Evolutionary conservation across 768 basidiomycete genomes (phyloP), one percentile per base, ranked within the genome.

Genomic region (Coprinopsis marcescibilis): DNA sequence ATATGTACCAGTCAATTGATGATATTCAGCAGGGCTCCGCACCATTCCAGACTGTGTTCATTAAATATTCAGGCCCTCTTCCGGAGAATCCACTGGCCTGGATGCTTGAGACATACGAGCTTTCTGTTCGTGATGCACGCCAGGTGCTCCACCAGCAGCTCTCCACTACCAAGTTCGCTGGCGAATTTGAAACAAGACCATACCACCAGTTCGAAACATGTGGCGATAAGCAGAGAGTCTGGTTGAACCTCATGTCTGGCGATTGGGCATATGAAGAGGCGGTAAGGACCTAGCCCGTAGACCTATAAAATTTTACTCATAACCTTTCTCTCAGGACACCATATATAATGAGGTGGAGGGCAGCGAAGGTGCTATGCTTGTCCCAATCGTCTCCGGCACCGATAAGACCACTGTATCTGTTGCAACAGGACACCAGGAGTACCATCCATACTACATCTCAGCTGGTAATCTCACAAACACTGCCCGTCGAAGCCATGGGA

Each of bases 351-450:
- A 62, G 44, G 40, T 54, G 5, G 17, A 32, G 20, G 36, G 15
- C 20, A 62, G 52, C 6, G 57, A 60, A 37, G 69, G 69, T 4
- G 49, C 61, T 1, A 60, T 66, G 52, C 50, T 66, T 20, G 52
- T 63, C 2, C 57, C 62, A 0, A 49, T 70, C 17, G 46, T 71
- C 14, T 48, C 52, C 1, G 68, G 69, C 1, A 68, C 65, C 43
- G 65, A 75, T 46, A 72, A 72, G 46, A 73, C 70, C 0, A 71
- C 67, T 0, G 67, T 71, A 0, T 72, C 66, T 0, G 65, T 67
- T 13, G 63, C 61, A 0, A 72, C 69, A 0, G 66, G 68, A 1
- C 63, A 71, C 33, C 57, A 67, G 25, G 65, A 70, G 26, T 69
- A 64, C 35, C 61, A 71, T 44, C 68, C 65, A 1, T 47, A 68